A percentile compares a stretch with the other conserved stretches of the same genome.
These are phyloP conservation scores for Coemansia sp. DNA, from an alignment of 192 early-diverging fungal genomes.

Conservation along the genomic window DNA sequence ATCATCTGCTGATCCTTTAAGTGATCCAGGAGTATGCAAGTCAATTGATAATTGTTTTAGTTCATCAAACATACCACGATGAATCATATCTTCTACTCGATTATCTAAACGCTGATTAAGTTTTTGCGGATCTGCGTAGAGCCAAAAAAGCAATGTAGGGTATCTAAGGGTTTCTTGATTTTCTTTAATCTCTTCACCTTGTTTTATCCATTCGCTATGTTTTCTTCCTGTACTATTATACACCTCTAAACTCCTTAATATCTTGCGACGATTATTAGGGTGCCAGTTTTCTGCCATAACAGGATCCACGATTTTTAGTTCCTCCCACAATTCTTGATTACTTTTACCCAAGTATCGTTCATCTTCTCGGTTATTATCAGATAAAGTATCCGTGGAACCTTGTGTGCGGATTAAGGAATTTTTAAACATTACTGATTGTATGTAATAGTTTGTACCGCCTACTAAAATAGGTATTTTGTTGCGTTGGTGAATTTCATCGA, in stretches of 20 bases:
- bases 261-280: constrained; percentile 78
- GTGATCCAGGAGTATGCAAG: background rate
- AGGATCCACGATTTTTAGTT: constrained; percentile 72
- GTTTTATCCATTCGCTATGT: constrained; percentile 72
- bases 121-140: constrained; percentile 64
- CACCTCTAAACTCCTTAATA: constrained; percentile 84
- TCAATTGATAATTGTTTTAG: constrained; percentile 36
- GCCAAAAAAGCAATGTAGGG: constrained; percentile 80
- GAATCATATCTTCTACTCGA: constrained; percentile 87
- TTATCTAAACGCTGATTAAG: constrained; percentile 77
- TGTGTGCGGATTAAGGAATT: constrained; percentile 53
- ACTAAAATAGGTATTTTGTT: constrained; percentile 79
- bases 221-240: constrained; percentile 65
- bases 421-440: constrained; percentile 84
- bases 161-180: constrained; percentile 54
- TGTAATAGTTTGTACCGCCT: constrained; percentile 97
- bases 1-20: constrained; percentile 4
- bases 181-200: constrained; percentile 57
- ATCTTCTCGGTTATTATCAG: constrained; percentile 18
- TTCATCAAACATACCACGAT: constrained; percentile 55
- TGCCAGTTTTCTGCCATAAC: constrained; percentile 90
- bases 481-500: constrained; percentile 70
- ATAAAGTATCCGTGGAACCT: constrained; percentile 7
- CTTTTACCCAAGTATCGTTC: constrained; percentile 18
- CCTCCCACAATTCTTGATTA: constrained; percentile 60